Evolutionary conservation across 2,329 filamentous ascomycete species (phyloP), one percentile per base, ranked within the genome.

Genomic region (Conoideocrella luteorostrata): DNA sequence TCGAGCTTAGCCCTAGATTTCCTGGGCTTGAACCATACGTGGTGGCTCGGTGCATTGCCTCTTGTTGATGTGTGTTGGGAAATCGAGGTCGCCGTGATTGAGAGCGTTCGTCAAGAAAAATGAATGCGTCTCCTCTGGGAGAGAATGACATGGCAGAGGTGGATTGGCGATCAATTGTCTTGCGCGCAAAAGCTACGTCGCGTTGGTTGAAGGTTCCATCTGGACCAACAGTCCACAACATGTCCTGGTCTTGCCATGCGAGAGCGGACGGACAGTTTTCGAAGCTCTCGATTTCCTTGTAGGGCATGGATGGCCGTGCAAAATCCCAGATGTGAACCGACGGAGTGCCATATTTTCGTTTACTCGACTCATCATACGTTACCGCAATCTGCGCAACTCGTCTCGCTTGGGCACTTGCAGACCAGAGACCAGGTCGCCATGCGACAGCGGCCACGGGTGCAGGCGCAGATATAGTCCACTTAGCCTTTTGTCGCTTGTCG

Each of bases 281-380:
- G 50, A 82, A 84, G 30, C 74, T 64, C 46, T 81, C 75, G 37
- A 85, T 72, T 52, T 82, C 77, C 50, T 82, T 82, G 55, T 81
- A 84, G 0, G 81, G 80, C 68, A 85, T 73, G 2, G 78, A 77
- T 1, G 81, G 78, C 24, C 82, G 69, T 6, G 78, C 80, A n/a
- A 86, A 62, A 55, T 86, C 82, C 80, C 80, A 86, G 17, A 85
- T 68, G 45, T 85, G 80, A 12, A 84, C 77, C 0, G 72, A 67
- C 22, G 71, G 75, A 34, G 77, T 75, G 33, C 78, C 78, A 42
- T 74, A 73, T 7, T 72, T 68, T 45, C 71, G 74, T 34, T 70
- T 60, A 51, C 71, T 72, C 33, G 67, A 67, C 51, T 79, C 78
- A 46, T 82, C 75, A 54, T 84, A 82, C 1, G 77, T 69, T 2